Conservation (phyloP, 148 eudicot species). For the Fagopyrum tataricum region DNA sequence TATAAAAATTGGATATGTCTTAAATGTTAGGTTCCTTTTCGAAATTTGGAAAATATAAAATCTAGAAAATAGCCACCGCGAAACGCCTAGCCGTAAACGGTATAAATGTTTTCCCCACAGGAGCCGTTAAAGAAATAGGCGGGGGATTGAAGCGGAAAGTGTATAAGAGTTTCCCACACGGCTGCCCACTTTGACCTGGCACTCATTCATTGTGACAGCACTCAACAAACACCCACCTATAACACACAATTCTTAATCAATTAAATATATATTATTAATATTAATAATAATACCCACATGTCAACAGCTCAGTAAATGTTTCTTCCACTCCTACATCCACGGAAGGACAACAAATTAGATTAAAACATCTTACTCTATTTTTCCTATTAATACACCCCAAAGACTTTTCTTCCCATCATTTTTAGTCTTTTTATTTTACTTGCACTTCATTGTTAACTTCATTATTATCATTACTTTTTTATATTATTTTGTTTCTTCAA, state of each 20-base stretch:
- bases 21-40: too few relatives aligned
- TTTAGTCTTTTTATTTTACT: not conserved
- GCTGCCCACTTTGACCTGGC: not conserved
- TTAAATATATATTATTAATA: too few relatives aligned
- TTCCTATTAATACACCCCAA: too few relatives aligned
- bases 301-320: not conserved
- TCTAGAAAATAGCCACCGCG: too few relatives aligned
- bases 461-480: too few relatives aligned
- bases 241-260: not conserved
- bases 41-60: too few relatives aligned
- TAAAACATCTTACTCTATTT: too few relatives aligned
- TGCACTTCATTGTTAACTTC: not conserved
- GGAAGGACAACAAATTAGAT: not conserved
- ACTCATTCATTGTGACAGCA: not conserved
- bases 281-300: conserved; percentile 10
- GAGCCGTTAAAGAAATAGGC: not conserved
- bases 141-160: not conserved
- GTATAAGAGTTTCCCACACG: not conserved
- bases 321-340: not conserved
- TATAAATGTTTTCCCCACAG: too few relatives aligned
- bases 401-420: too few relatives aligned
- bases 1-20: too few relatives aligned
- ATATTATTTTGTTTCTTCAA: too few relatives aligned
- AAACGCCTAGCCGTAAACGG: too few relatives aligned
- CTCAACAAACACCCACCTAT: conserved; percentile 2